phyloP scores from a whole-genome alignment of 1,139 yeast genomes.

The Candida albicans region DNA sequence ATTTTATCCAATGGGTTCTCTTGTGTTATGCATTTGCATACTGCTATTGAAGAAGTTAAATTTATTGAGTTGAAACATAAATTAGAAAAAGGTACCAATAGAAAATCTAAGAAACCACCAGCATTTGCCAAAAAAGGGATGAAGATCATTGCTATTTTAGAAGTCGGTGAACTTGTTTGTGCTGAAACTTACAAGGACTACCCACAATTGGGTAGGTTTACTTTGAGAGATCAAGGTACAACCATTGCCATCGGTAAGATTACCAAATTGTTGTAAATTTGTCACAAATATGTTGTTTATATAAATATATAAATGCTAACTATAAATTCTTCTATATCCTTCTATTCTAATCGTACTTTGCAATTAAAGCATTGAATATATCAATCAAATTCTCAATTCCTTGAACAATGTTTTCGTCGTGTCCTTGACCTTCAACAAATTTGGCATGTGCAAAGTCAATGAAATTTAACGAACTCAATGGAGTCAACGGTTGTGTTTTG shows the following conservation, averaged over 20 bases:
- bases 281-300: not conserved
- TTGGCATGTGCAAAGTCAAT: conserved; percentile 92
- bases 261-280: conserved; percentile 56
- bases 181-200: conserved; percentile 89
- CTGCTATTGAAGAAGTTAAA: conserved; percentile 94
- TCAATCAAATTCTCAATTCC: conserved; percentile 65
- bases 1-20: conserved; percentile 93
- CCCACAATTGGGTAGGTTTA: conserved; percentile 96
- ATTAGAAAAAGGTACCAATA: conserved; percentile 93
- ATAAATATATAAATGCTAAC: not conserved
- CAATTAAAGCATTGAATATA: conserved; percentile 33
- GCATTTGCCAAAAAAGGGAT: conserved; percentile 98
- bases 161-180: conserved; percentile 83
- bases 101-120: conserved; percentile 94
- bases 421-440: conserved; percentile 61
- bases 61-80: conserved; percentile 84
- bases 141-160: conserved; percentile 93
- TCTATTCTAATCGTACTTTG: not conserved
- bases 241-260: conserved; percentile 98
- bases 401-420: conserved; percentile 64
- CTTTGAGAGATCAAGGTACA: conserved; percentile 96
- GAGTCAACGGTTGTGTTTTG: conserved; percentile 15
- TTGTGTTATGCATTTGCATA: conserved; percentile 98
- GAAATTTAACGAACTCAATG: conserved; percentile 51
- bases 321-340: not conserved